Base-by-base conservation (phyloP, 1,284 basidiomycete genomes). In the Waitea zeae region DNA sequence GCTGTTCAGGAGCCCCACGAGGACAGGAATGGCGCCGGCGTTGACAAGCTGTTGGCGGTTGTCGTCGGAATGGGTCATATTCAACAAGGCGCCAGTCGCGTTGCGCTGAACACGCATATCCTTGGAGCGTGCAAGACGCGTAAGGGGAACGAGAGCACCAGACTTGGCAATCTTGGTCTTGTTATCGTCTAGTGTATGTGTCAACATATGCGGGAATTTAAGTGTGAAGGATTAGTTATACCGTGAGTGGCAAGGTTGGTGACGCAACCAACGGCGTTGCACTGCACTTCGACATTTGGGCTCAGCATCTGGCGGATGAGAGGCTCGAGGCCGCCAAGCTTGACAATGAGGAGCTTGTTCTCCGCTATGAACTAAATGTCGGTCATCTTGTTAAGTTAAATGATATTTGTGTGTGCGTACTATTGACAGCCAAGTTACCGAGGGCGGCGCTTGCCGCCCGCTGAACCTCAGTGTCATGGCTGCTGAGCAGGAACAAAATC, bases 161-260 rank as follows among this genome's bases (percentile, higher is more conserved):
- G 92, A 97, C 64, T 97, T 97, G 36, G 95, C 95, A 42, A 99
- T 99, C 69, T 95, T 96, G 34, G 92, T 96, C 70, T 99, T 99
- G 71, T 99, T 99, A 54, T 99, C 95, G 50, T 99, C 92, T 80
- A 41, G 34, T 42, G 17, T 19, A 40, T 14, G 27, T 30, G 19
- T 13, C 20, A 38, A 22, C 20, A 28, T 29, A 26, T 9, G 17
- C 15, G 17, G 15, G 20, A 34, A 30, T 31, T 12, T 12, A 13
- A 18, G 22, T 20, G 12, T n/a, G 27, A 22, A 33, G 6, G 20
- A 19, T 38, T 30, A 24, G 20, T 58, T 74, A 40, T 41, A 90
- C 88, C 92, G 59, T 98, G 93, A 2, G 93, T 98, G 13, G 95
- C 95, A 36, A 99, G 68, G 55, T 99, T 99, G 24, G 95, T 99